Conservation (phyloP, 225 moss, liverwort and hornwort genomes). For the Physcomitrium patens region DNA sequence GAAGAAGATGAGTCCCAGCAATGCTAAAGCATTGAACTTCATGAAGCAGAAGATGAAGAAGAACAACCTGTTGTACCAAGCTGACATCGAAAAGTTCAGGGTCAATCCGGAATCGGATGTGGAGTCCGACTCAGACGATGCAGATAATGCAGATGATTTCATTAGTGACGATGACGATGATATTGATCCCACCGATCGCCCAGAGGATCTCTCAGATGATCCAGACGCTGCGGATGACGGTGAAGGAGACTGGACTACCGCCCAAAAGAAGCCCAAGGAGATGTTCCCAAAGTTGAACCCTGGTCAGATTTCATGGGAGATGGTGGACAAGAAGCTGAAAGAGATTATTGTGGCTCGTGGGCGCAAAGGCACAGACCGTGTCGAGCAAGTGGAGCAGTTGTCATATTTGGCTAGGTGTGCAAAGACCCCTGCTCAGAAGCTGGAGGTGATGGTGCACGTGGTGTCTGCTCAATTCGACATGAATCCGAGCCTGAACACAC, state of each 20-base stretch:
- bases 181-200: slow-evolving; percentile 22
- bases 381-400: slow-evolving; percentile 76
- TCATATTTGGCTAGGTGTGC: slow-evolving; percentile 65
- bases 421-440: slow-evolving; percentile 72
- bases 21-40: slow-evolving; percentile 71
- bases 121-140: slow-evolving; percentile 49
- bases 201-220: slow-evolving; percentile 51
- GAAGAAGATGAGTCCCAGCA: slow-evolving; percentile 80
- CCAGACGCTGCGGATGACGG: slow-evolving; percentile 56
- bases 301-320: background rate
- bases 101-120: slow-evolving; percentile 59
- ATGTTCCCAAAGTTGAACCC: slow-evolving; percentile 17
- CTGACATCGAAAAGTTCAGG: slow-evolving; percentile 66
- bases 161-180: slow-evolving; percentile 46
- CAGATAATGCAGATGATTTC: slow-evolving; percentile 46
- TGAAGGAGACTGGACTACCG: slow-evolving; percentile 49
- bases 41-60: slow-evolving; percentile 80
- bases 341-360: slow-evolving; percentile 35
- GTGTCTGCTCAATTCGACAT: slow-evolving; percentile 74
- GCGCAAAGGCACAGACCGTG: slow-evolving; percentile 29
- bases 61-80: slow-evolving; percentile 67
- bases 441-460: no score
- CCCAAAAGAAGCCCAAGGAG: slow-evolving; percentile 44
- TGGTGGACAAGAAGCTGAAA: slow-evolving; percentile 65
- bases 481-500: slow-evolving; percentile 72